Base-by-base conservation (phyloP, 768 basidiomycete species). In the Podaxis sp. region DNA sequence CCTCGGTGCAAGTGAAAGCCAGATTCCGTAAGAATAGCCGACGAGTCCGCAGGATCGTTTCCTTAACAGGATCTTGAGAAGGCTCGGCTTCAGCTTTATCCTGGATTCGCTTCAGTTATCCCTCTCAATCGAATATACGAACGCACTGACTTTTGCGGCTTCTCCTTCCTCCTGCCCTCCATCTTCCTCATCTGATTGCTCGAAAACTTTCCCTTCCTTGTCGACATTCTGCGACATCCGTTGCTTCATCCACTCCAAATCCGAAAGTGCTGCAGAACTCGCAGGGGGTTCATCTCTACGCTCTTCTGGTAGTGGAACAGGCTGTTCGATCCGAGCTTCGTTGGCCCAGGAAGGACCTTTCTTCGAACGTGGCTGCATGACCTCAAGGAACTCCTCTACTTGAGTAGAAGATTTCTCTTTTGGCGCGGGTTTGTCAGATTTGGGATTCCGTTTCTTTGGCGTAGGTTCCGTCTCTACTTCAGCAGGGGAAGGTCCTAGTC, bases 21-120 rank as follows among this genome's bases (percentile, higher is more conserved):
- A 99, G 73, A 69, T 98, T 99, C n/a, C 97, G 92, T 4, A 99
- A 76, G 69, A 98, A 98, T 1, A 98, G 76, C 3, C 95, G 84
- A 0, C 85, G 81, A 0, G 94, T 95, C 59, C 82, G 80, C 4
- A 88, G 74, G 55, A 96, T 89, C 1, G 86, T 84, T 36, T 79
- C 76, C 54, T 70, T 74, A 3, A 73, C 76, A 2, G 74, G 63
- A 52, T 85, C 79, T 23, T 74, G 68, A 7, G 71, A 65, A 4
- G 66, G 46, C 40, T 69, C 67, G 3, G 63, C 48, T 9, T 71
- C 10, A 65, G 7, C 10, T 44, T 48, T 38, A 23, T 21, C 50
- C 59, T 60, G 25, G 32, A 32, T 53, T 21, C 13, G 42, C n/a
- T 60, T 46, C 32, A 46, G 40, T 36, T 14, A 32, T 48, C 27